Base-by-base conservation (phyloP, 208 protist species). In the Trypanosoma lewisi region DNA sequence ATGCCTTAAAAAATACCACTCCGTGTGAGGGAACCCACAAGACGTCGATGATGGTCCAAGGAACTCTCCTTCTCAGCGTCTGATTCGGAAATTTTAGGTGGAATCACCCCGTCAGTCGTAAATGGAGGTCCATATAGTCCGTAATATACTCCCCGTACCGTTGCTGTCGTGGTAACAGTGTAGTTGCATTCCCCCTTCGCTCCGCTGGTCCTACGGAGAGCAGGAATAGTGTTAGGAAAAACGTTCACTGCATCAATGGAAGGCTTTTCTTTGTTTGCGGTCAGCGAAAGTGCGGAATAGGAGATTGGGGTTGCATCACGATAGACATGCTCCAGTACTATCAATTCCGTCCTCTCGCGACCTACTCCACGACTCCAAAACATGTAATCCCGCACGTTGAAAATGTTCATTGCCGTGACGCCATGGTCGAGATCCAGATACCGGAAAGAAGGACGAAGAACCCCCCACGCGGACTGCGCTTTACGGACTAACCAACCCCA, bases 401-500 rank as follows among this genome's bases (percentile, higher is more conserved):
- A 70, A 17, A 82, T 63, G 51, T 67, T 56, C 30, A 82, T 75
- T n/a, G 66, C 65, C 27, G 50, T 58, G 8, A 64, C 39, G 6
- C 71, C 76, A 21, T 23, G 2, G 17, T 69, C 47, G 19, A 73
- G 45, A 52, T 82, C 76, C 36, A 74, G 4, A 47, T 82, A 82
- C 21, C 76, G 70, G 14, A 82, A 67, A 30, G 70, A 53, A 0
- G 76, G 71, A 2, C 67, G 47, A 56, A 63, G 66, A 0, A 78
- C 71, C 7, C 71, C 71, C 76, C 76, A 82, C 33, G 67, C 76
- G 3, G 58, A 64, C 37, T 66, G 53, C 9, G 71, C 70, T 25
- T 82, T 82, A 17, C 61, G 65, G 11, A 82, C 44, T 14, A 78
- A 31, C 12, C 59, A 23, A 14, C 66, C 76, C 76, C 76, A 82